Conservation (phyloP, 768 basidiomycete genomes). For the Suillus placidus region DNA sequence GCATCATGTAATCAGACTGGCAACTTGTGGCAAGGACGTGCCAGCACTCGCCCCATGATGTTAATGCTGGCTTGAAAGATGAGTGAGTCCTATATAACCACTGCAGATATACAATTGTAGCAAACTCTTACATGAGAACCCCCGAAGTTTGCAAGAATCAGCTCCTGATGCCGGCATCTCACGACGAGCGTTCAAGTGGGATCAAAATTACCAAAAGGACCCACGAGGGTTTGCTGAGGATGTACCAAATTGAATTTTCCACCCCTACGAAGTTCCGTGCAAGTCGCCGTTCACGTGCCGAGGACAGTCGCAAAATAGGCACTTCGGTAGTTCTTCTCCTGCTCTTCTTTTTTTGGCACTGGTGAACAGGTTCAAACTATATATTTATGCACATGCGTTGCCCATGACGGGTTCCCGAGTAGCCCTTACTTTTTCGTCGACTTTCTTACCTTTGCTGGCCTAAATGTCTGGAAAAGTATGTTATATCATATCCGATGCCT, state of each 20-base stretch:
- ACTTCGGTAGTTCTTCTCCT: not conserved
- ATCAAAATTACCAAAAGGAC: slow-evolving; percentile 3
- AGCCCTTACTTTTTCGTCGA: not conserved
- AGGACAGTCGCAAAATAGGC: not conserved
- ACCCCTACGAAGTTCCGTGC: not conserved
- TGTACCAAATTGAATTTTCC: not conserved
- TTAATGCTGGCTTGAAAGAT: not conserved
- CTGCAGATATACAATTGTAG: not conserved
- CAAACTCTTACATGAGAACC: not conserved
- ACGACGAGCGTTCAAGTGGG: not conserved
- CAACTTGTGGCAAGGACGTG: no score
- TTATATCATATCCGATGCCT: not conserved
- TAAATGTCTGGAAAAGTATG: slow-evolving; percentile 4
- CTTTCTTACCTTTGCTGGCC: not conserved
- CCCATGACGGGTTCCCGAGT: not conserved
- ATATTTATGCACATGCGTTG: not conserved
- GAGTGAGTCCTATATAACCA: not conserved
- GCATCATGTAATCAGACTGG: not conserved
- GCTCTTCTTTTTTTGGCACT: slow-evolving; percentile 4
- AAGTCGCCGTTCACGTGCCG: slow-evolving; percentile 10
- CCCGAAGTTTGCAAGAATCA: not conserved
- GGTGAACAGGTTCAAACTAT: not conserved
- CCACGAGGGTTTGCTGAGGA: slow-evolving; percentile 3
- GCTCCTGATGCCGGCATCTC: not conserved
- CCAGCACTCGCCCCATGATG: not conserved